These are phyloP conservation scores for Coniella vitis DNA, from an alignment of 2,329 filamentous ascomycete genomes.

Conservation along the genomic window DNA sequence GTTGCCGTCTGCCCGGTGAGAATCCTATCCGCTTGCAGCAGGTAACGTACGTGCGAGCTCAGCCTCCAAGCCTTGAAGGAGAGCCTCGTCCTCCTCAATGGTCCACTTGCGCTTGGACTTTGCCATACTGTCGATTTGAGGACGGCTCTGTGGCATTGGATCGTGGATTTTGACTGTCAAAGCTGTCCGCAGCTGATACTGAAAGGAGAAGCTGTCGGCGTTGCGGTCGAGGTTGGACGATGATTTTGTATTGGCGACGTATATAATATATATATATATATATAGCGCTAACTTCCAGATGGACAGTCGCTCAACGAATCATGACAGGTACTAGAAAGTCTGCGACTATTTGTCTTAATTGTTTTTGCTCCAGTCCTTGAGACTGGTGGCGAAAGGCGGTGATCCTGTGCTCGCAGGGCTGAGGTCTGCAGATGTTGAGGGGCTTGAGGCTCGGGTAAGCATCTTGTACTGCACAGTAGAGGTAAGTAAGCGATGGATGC, in stretches of 20 bases:
- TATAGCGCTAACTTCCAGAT: no score
- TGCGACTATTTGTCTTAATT: not conserved
- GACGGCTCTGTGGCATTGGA: no score
- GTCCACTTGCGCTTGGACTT: constrained; percentile 2
- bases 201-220: no score
- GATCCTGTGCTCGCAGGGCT: not conserved
- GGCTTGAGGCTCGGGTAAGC: not conserved
- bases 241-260: no score
- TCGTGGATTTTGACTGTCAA: no score
- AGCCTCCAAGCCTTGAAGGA: not conserved
- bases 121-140: not conserved
- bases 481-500: no score
- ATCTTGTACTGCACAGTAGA: not conserved
- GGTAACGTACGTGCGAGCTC: not conserved
- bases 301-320: no score
- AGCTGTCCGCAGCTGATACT: no score
- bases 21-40: not conserved
- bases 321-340: no score
- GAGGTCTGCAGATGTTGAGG: not conserved
- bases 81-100: not conserved
- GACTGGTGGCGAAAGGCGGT: not conserved
- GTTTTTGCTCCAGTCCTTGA: not conserved
- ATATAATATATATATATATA: no score
- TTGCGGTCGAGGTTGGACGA: no score
- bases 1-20: not conserved